Conservation (phyloP, 2,329 filamentous ascomycete species). For the Penicillium italicum region DNA sequence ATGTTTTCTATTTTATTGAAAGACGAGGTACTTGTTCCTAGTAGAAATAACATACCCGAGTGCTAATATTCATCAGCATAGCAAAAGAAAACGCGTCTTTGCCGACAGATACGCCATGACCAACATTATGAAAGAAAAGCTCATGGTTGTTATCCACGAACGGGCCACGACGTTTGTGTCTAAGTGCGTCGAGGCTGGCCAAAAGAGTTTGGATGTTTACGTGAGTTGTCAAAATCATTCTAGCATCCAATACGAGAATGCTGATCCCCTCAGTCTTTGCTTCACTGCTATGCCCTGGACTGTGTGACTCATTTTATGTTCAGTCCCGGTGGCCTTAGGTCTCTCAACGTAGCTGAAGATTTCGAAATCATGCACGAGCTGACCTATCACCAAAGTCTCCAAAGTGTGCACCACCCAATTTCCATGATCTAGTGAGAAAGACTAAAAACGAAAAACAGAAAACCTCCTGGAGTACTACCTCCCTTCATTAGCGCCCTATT, state of each 20-base stretch:
- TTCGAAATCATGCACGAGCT: slow-evolving; percentile 66
- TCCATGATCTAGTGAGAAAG: not conserved
- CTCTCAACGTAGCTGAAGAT: slow-evolving; percentile 54
- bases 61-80: slow-evolving; percentile 49
- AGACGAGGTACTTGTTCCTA: slow-evolving; percentile 13
- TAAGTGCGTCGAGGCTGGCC: slow-evolving; percentile 47
- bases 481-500: slow-evolving; percentile 48
- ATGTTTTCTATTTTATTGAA: slow-evolving; percentile 39
- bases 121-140: slow-evolving; percentile 57
- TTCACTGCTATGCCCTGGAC: slow-evolving; percentile 68
- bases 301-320: slow-evolving; percentile 68
- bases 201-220: slow-evolving; percentile 57
- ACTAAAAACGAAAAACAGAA: slow-evolving; percentile 42
- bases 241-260: not conserved
- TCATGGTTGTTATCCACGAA: slow-evolving; percentile 57
- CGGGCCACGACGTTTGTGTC: slow-evolving; percentile 55
- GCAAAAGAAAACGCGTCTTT: slow-evolving; percentile 59
- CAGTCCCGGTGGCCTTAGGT: slow-evolving; percentile 61
- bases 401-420: slow-evolving; percentile 49
- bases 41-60: not conserved
- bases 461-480: slow-evolving; percentile 58
- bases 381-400: slow-evolving; percentile 63
- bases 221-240: slow-evolving; percentile 39
- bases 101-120: slow-evolving; percentile 67
- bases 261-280: slow-evolving; percentile 29